Evolutionary conservation across 2,329 filamentous ascomycete species (phyloP), one percentile per base, ranked within the genome.

Genomic region (Didymella sp.): DNA sequence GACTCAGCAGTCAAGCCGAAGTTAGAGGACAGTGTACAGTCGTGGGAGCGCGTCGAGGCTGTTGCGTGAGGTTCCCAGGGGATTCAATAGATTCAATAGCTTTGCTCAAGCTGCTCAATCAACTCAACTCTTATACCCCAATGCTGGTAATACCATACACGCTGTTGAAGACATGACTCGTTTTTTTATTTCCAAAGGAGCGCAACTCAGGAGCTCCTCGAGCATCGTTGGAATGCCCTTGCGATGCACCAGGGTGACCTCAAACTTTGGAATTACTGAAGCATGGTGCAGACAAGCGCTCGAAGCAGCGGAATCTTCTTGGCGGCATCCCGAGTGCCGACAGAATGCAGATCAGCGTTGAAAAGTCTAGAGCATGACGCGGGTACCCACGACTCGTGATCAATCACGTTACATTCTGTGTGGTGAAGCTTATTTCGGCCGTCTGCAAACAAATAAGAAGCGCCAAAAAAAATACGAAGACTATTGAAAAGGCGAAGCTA

Each of bases 11-110:
- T 63, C 70, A 76, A 62, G 66, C 74, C 64, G 30, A 77, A 70
- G 66, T 75, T 79, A 53, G 73, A 77, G 59, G 77, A 78, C 53
- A 80, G 78, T 60, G 73, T 79, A 58, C 78, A 78, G 52, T 80
- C 70, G 38, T 76, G 79, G 79, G 79, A 81, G 65, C 78, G 48
- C 30, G 54, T 52, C 35, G 54, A 57, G 44, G 54, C 54, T n/a
- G 28, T 41, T 40, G 50, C 33, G 33, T 52, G 42, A 52, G 24
- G 25, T 7, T 42, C 7, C 17, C 17, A 17, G 13, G 12, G 4
- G 4, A 24, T 12, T 11, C 21, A 24, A 40, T 40, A 40, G n/a
- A 37, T n/a, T n/a, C n/a, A n/a, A n/a, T 19, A 19, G 33, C 33
- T 37, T 37, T 17, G 33, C 33, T 21, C 17, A 15, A 37, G 19